These are phyloP conservation scores for Aspergillus novoparasiticus DNA, from an alignment of 2,329 filamentous ascomycete species.

Conservation along the genomic window DNA sequence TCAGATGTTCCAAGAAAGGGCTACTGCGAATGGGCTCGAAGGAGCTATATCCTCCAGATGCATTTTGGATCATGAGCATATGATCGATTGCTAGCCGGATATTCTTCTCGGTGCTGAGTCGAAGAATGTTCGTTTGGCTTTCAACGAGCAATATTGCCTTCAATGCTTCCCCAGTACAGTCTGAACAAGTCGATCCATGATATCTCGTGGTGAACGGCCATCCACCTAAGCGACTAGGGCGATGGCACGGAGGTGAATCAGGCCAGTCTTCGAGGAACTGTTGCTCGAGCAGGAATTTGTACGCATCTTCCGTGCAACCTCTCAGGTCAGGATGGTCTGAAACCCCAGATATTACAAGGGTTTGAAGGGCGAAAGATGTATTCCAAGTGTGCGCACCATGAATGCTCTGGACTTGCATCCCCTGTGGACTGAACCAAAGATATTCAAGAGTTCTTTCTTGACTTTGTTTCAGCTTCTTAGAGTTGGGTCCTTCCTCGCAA, in stretches of 20 bases:
- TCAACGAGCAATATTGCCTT: background rate
- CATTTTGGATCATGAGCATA: background rate
- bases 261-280: background rate
- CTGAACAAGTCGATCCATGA: background rate
- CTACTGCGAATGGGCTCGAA: background rate
- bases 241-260: background rate
- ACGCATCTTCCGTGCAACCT: background rate
- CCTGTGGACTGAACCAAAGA: background rate
- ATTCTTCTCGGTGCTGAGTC: background rate
- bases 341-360: background rate
- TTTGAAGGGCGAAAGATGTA: background rate
- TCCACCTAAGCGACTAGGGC: background rate
- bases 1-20: background rate
- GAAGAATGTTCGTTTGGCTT: background rate
- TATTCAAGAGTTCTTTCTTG: background rate
- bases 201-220: background rate
- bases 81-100: background rate
- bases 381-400: background rate
- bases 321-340: background rate
- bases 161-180: slow-evolving; percentile 1
- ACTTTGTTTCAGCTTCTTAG: background rate
- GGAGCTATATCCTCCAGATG: background rate
- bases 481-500: background rate
- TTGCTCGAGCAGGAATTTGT: background rate
- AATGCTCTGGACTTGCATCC: slow-evolving; percentile 2